phyloP scores from a whole-genome alignment of 345 rosid species.

The Euphorbia lathyris region DNA sequence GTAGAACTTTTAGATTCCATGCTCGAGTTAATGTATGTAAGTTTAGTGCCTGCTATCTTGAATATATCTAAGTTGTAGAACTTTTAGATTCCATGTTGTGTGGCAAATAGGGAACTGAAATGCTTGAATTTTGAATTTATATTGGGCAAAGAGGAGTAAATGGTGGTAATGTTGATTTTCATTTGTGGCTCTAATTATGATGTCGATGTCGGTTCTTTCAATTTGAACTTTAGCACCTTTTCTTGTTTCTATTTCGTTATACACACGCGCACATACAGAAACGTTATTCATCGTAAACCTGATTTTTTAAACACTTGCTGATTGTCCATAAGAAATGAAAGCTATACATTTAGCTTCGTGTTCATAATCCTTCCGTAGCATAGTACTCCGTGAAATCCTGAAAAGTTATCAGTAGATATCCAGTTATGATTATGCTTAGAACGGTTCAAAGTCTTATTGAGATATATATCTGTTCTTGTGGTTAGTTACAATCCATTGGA shows the following conservation, averaged over 20 bases:
- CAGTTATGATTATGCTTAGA: neutral
- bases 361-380: neutral
- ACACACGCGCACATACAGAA: no score
- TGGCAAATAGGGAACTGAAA: neutral
- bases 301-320: neutral
- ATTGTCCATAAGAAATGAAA: neutral
- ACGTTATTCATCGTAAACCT: neutral
- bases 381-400: neutral
- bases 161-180: neutral
- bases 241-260: neutral
- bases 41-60: no score
- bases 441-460: neutral
- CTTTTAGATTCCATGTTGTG: no score
- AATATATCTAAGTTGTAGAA: no score
- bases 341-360: neutral
- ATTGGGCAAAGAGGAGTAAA: neutral
- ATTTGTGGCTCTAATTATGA: neutral
- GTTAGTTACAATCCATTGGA: constrained; percentile 82
- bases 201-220: neutral
- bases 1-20: no score
- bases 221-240: neutral
- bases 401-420: neutral
- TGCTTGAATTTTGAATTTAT: neutral
- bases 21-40: no score
- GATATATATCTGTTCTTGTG: neutral